Base-by-base conservation (phyloP, 1,284 basidiomycete species). In the Heliocybe sulcata region DNA sequence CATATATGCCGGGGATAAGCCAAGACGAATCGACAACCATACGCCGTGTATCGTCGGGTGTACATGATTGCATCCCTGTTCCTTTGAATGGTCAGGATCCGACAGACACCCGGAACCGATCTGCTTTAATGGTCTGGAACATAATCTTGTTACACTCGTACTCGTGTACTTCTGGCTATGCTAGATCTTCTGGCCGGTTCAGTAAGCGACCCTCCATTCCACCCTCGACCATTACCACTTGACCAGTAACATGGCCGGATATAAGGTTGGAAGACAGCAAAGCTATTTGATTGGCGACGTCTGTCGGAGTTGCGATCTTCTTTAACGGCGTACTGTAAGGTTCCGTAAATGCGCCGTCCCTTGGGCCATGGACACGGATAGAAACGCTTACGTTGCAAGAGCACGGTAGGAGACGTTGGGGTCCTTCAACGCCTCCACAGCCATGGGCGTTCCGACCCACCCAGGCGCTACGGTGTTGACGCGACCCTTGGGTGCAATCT, bases 401-500 rank as follows among this genome's bases (percentile, higher is more conserved):
- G 83, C 79, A 1, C 71, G 74, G 61, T 82, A 83, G 20, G 78
- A 64, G 10, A 71, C 65, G n/a, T 66, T 52, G 0, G 72, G 76
- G 60, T 77, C 70, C 55, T 76, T 69, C 52, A 85, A 65, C 1
- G 73, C 69, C 26, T 73, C 68, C 55, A 70, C 75, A 0, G 77
- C 83, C 82, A 82, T 80, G 0, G 79, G 76, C 14, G 86, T 87
- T 57, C 68, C 75, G 4, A 83, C 81, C 85, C 85, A 90, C 6
- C 87, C 87, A 4, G 88, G 88, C 0, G 80, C 84, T 20, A 90
- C 75, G 52, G 76, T 75, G 60, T 90, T 90, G n/a, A 89, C 86
- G 14, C 88, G 74, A 0, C 77, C 88, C 51, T 67, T 73, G 0
- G 87, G 85, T 0, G 85, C 86, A 58, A 89, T 82, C 66, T 81